Evolutionary conservation across 1,284 basidiomycete genomes (phyloP).

Genomic region (Irpex sp.): DNA sequence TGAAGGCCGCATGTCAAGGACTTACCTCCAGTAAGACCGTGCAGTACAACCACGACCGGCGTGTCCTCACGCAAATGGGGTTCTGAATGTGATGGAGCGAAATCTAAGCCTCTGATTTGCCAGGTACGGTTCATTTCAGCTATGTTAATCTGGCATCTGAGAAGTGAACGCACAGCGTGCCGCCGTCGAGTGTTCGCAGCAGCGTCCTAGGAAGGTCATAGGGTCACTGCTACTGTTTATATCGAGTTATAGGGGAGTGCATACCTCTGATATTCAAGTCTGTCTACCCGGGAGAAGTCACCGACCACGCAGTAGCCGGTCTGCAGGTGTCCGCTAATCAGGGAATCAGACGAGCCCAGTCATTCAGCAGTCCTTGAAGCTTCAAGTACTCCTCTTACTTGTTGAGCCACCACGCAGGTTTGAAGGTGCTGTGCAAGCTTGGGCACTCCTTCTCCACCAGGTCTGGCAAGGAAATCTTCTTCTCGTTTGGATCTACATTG

Average conservation of each 20-base stretch:
- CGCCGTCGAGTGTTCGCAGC: constrained; percentile 63
- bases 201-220: constrained; percentile 39
- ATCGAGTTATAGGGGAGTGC: constrained; percentile 15
- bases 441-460: constrained; percentile 57
- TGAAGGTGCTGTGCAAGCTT: constrained; percentile 50
- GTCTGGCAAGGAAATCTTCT: constrained; percentile 39
- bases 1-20: not conserved
- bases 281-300: constrained; percentile 72
- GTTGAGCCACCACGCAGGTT: constrained; percentile 67
- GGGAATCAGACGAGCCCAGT: constrained; percentile 7
- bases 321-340: constrained; percentile 64
- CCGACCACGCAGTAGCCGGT: constrained; percentile 68
- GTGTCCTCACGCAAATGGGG: constrained; percentile 53
- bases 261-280: constrained; percentile 68
- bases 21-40: constrained; percentile 84
- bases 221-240: not conserved
- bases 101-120: constrained; percentile 62
- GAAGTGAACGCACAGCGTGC: constrained; percentile 53
- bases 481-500: constrained; percentile 12
- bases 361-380: not conserved
- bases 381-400: constrained; percentile 40
- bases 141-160: constrained; percentile 4
- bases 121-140: constrained; percentile 5
- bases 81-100: constrained; percentile 55
- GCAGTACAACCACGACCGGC: constrained; percentile 81